phyloP scores from a whole-genome alignment of 257 asterid species.

The Thymus quinquecostatus region DNA sequence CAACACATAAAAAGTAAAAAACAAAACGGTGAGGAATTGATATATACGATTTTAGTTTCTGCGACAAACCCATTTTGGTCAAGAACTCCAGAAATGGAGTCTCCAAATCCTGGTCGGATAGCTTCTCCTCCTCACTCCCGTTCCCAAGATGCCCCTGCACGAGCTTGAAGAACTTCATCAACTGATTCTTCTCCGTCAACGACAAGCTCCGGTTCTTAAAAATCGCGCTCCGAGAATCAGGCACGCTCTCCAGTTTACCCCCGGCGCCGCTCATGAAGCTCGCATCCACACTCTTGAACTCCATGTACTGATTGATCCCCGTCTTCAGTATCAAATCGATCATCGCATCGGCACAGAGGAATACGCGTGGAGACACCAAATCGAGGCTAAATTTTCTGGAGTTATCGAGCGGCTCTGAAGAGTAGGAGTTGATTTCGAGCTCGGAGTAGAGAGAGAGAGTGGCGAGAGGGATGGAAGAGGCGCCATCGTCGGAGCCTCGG shows the following conservation, averaged over 20 bases:
- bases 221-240: constrained; percentile 83
- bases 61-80: constrained; percentile 66
- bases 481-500: constrained; percentile 34
- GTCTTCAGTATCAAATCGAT: constrained; percentile 63
- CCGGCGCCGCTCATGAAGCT: constrained; percentile 57
- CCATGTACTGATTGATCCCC: constrained; percentile 81
- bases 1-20: constrained; percentile 40
- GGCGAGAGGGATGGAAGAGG: constrained; percentile 38
- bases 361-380: constrained; percentile 72
- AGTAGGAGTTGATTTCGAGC: constrained; percentile 50
- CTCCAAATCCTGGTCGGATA: constrained; percentile 75
- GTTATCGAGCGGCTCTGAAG: constrained; percentile 50
- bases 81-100: constrained; percentile 74
- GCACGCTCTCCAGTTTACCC: constrained; percentile 66
- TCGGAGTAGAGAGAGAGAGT: constrained; percentile 60
- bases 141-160: constrained; percentile 68
- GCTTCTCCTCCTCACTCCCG: constrained; percentile 45
- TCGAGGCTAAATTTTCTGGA: constrained; percentile 67
- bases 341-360: constrained; percentile 76
- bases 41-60: constrained; percentile 82
- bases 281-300: constrained; percentile 82
- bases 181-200: constrained; percentile 73
- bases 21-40: constrained; percentile 38
- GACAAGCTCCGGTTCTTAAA: constrained; percentile 64
- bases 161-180: constrained; percentile 85